phyloP scores from a whole-genome alignment of 148 eudicot species.

The Talinum fruticosum region DNA sequence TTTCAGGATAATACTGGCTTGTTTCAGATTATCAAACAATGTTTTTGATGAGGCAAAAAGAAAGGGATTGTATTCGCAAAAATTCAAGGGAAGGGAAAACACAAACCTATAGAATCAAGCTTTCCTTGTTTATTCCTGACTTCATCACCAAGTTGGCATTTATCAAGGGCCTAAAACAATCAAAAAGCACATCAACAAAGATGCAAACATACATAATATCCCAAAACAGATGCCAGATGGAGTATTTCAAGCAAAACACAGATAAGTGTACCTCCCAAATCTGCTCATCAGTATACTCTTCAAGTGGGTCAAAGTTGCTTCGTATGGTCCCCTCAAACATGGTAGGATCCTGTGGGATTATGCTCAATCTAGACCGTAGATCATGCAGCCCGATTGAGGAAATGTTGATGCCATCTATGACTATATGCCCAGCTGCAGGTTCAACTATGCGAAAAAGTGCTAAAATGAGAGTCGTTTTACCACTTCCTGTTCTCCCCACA shows the following conservation, averaged over 20 bases:
- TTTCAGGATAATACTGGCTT: no score
- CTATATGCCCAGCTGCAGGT: conserved; percentile 49
- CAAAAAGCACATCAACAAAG: not conserved
- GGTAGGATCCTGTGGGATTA: conserved; percentile 68
- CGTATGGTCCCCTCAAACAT: conserved; percentile 67
- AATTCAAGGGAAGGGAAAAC: not conserved
- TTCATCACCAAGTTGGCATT: conserved; percentile 88
- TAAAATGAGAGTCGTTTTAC: conserved; percentile 64
- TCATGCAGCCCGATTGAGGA: conserved; percentile 55
- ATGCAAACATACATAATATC: no score
- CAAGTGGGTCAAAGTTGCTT: conserved; percentile 64
- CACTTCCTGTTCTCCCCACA: conserved; percentile 68
- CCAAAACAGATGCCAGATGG: not conserved
- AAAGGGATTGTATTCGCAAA: not conserved
- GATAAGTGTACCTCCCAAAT: conserved; percentile 52
- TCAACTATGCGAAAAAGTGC: conserved; percentile 59
- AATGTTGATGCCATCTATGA: conserved; percentile 43
- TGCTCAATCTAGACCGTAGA: conserved; percentile 55
- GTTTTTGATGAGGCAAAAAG: no score
- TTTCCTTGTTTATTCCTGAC: conserved; percentile 67
- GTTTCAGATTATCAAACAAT: no score
- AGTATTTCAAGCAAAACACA: not conserved
- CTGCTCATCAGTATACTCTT: conserved; percentile 55
- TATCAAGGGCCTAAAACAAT: conserved; percentile 69
- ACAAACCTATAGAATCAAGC: conserved; percentile 87